A percentile compares a stretch with the other conserved stretches of the same genome.
These are phyloP conservation scores for Eucalyptus regnans DNA, from an alignment of 345 rosid genomes.

Conservation along the genomic window DNA sequence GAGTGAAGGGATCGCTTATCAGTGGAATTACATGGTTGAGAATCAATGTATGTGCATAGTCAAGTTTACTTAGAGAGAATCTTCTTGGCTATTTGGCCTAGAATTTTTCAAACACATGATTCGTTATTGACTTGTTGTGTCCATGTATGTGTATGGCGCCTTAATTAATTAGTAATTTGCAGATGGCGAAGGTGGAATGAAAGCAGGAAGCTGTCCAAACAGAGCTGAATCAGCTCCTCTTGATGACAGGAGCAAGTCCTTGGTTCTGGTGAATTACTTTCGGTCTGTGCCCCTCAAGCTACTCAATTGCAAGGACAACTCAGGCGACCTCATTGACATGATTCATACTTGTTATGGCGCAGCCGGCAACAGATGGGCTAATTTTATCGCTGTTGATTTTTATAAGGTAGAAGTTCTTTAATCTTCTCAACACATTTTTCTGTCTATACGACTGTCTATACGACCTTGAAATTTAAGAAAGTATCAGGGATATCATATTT, in stretches of 20 bases:
- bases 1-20: slow-evolving; percentile 59
- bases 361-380: slow-evolving; percentile 49
- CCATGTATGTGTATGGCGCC: slow-evolving; percentile 24
- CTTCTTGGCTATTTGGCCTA: background rate
- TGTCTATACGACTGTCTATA: background rate
- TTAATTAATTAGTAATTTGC: background rate
- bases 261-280: slow-evolving; percentile 35
- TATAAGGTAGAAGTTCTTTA: background rate
- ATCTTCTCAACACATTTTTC: background rate
- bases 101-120: background rate
- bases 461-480: background rate
- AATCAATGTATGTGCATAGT: slow-evolving; percentile 35
- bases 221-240: slow-evolving; percentile 37
- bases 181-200: slow-evolving; percentile 59
- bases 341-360: slow-evolving; percentile 32
- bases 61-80: background rate
- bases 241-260: slow-evolving; percentile 35
- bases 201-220: slow-evolving; percentile 42
- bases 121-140: background rate
- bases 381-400: slow-evolving; percentile 34
- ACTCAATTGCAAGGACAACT: slow-evolving; percentile 26
- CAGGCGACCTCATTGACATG: slow-evolving; percentile 36
- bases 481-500: background rate
- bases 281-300: slow-evolving; percentile 10
- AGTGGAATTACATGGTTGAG: slow-evolving; percentile 79